A percentile compares a stretch with the other conserved stretches of the same genome.
These are phyloP conservation scores for Acidiella bohemica DNA, from an alignment of 495 filamentous ascomycete genomes.

Conservation along the genomic window DNA sequence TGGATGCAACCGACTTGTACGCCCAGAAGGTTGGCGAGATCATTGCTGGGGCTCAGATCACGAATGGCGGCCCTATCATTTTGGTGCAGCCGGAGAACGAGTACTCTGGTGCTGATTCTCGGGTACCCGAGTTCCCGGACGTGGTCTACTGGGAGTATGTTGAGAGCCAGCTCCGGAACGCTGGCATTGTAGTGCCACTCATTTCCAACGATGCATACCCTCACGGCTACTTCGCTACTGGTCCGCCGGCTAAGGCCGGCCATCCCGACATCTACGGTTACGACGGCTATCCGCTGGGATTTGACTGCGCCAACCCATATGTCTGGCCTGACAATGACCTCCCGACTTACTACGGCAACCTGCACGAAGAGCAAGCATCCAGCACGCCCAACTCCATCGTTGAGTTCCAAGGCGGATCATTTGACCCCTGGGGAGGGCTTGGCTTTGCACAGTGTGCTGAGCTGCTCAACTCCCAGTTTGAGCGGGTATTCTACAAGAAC, in stretches of 20 bases:
- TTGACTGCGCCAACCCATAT: slow-evolving; percentile 32
- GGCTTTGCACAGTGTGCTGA: slow-evolving; percentile 51
- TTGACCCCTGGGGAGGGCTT: slow-evolving; percentile 54
- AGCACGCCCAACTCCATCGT: slow-evolving; percentile 53
- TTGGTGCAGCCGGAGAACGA: slow-evolving; percentile 72
- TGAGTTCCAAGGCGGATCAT: slow-evolving; percentile 65
- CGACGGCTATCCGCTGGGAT: slow-evolving; percentile 54
- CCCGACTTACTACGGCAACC: slow-evolving; percentile 29
- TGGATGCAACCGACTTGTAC: slow-evolving; percentile 54
- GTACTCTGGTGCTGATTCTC: slow-evolving; percentile 33
- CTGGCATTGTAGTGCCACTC: slow-evolving; percentile 59
- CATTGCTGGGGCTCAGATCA: slow-evolving; percentile 63
- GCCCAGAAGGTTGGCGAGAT: slow-evolving; percentile 41
- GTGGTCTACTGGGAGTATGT: slow-evolving; percentile 55
- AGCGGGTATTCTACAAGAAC: slow-evolving; percentile 73
- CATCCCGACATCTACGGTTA: slow-evolving; percentile 68
- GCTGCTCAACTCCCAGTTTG: slow-evolving; percentile 55
- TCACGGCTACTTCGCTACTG: slow-evolving; percentile 51
- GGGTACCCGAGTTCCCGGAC: slow-evolving; percentile 32
- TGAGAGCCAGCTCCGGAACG: slow-evolving; percentile 50
- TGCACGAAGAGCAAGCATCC: slow-evolving; percentile 47
- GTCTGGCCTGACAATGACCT: slow-evolving; percentile 31
- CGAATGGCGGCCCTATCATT: slow-evolving; percentile 65
- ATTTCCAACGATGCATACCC: slow-evolving; percentile 59
- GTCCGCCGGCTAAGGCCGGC: slow-evolving; percentile 37